Percentiles rank a stretch among this genome's conserved stretches.
These are phyloP conservation scores for Aristolochia fimbriata DNA, from an alignment of 164 flowering plant species.

Conservation along the genomic window DNA sequence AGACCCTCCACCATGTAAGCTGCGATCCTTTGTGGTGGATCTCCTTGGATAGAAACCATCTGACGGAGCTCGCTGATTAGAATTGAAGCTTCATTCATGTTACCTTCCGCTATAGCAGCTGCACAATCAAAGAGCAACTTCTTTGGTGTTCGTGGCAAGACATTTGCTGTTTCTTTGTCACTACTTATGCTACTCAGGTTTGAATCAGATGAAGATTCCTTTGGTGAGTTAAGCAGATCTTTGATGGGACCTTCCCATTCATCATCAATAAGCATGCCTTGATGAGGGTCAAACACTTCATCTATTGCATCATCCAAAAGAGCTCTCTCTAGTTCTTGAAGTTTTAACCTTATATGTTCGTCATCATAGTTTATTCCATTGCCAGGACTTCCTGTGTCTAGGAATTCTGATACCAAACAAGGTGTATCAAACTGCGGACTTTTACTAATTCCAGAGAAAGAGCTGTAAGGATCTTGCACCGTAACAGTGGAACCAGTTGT, in stretches of 20 bases:
- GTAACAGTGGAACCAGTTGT: constrained; percentile 16
- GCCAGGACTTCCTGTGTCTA: constrained; percentile 37
- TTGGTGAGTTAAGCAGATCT: constrained; percentile 49
- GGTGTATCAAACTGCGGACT: constrained; percentile 10
- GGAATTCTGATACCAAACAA: constrained; percentile 23
- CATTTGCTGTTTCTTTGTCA: constrained; percentile 29
- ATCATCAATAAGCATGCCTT: constrained; percentile 52
- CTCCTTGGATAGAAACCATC: constrained; percentile 87
- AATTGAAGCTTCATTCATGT: constrained; percentile 42
- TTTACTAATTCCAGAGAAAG: constrained; percentile 9
- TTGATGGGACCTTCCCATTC: constrained; percentile 45
- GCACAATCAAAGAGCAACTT: constrained; percentile 75
- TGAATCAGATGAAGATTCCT: constrained; percentile 68
- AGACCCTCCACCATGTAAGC: constrained; percentile 99
- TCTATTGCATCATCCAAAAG: constrained; percentile 52
- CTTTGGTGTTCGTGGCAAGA: constrained; percentile 40
- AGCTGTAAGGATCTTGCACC: constrained; percentile 16
- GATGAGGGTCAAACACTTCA: constrained; percentile 17
- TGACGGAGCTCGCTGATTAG: constrained; percentile 58
- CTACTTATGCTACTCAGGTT: constrained; percentile 54
- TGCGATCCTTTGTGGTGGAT: constrained; percentile 79
- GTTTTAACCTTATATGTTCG: constrained; percentile 48
- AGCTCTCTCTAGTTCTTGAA: constrained; percentile 72
- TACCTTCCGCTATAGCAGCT: constrained; percentile 54
- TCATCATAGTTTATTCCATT: constrained; percentile 36